Evolutionary conservation across 768 basidiomycete genomes (phyloP).

Genomic region (Hericium coralloides): DNA sequence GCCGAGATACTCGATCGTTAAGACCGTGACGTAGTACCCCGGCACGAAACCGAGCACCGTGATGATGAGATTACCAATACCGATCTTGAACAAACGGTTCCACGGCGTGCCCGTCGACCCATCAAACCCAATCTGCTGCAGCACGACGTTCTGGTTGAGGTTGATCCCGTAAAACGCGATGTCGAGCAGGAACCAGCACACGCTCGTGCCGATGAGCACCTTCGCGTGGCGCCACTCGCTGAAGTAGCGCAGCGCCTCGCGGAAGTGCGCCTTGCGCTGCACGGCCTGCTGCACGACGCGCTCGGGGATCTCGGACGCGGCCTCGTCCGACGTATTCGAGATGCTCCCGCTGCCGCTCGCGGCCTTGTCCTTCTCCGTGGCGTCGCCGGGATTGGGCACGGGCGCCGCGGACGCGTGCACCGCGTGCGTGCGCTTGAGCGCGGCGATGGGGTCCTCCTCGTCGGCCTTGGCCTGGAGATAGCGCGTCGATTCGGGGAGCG

Average conservation of each 20-base stretch:
- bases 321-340: background rate
- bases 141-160: conserved; percentile 69
- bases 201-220: conserved; percentile 55
- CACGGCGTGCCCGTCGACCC: conserved; percentile 48
- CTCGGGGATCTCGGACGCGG: background rate
- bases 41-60: conserved; percentile 72
- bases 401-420: background rate
- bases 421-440: background rate
- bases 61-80: conserved; percentile 62
- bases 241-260: conserved; percentile 61
- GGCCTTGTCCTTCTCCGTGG: conserved; percentile 25
- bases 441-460: background rate
- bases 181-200: conserved; percentile 72
- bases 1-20: conserved; percentile 66
- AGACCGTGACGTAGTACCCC: conserved; percentile 60
- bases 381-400: conserved; percentile 19
- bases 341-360: too few species aligned
- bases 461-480: conserved; percentile 33
- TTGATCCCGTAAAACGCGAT: conserved; percentile 78
- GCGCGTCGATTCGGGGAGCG: conserved; percentile 59
- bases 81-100: conserved; percentile 59
- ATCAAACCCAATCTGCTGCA: conserved; percentile 62
- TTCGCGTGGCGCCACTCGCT: conserved; percentile 64
- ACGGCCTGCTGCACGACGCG: background rate
- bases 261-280: background rate